A percentile compares a stretch with the other conserved stretches of the same genome.
phyloP scores from a whole-genome alignment of 2,329 filamentous ascomycete genomes.

The Phialophora verrucosa region DNA sequence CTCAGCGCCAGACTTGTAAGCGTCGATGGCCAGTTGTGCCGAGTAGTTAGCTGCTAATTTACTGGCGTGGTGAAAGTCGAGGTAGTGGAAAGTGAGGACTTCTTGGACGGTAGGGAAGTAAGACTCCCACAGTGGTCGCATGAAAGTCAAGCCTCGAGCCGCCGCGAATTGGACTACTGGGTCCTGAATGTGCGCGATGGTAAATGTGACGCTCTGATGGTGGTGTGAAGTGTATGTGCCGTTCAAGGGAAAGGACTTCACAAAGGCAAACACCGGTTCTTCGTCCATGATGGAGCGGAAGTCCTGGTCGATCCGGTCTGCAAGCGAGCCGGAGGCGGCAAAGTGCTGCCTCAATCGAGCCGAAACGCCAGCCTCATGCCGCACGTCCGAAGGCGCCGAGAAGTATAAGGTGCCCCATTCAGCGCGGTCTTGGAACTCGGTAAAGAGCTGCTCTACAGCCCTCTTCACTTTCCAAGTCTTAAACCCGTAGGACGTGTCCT shows the following conservation, averaged over 20 bases:
- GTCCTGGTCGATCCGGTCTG: conserved; percentile 68
- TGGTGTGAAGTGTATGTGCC: conserved; percentile 41
- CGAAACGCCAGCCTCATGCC: conserved; percentile 74
- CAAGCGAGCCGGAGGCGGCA: conserved; percentile 68
- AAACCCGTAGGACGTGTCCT: conserved; percentile 48
- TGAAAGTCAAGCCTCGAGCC: conserved; percentile 73
- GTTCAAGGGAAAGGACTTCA: conserved; percentile 66
- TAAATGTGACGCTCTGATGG: conserved; percentile 67
- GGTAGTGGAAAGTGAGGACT: conserved; percentile 76
- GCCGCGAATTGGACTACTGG: conserved; percentile 81
- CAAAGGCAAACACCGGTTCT: conserved; percentile 82
- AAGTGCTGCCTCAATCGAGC: conserved; percentile 70
- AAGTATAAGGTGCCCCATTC: conserved; percentile 87
- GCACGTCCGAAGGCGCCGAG: conserved; percentile 69
- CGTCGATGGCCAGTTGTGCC: conserved; percentile 70
- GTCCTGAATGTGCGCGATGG: conserved; percentile 76
- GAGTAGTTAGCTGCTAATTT: conserved; percentile 75
- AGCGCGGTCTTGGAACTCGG: conserved; percentile 72
- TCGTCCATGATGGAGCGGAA: conserved; percentile 76
- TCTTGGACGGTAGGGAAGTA: conserved; percentile 69
- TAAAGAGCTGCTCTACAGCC: conserved; percentile 67
- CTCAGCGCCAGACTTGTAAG: conserved; percentile 73
- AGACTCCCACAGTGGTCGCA: conserved; percentile 79
- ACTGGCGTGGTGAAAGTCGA: conserved; percentile 70
- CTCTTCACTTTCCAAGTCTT: conserved; percentile 53